These are phyloP conservation scores for Kodamaea kakaduensis DNA, from an alignment of 805 yeast genomes.

Conservation along the genomic window DNA sequence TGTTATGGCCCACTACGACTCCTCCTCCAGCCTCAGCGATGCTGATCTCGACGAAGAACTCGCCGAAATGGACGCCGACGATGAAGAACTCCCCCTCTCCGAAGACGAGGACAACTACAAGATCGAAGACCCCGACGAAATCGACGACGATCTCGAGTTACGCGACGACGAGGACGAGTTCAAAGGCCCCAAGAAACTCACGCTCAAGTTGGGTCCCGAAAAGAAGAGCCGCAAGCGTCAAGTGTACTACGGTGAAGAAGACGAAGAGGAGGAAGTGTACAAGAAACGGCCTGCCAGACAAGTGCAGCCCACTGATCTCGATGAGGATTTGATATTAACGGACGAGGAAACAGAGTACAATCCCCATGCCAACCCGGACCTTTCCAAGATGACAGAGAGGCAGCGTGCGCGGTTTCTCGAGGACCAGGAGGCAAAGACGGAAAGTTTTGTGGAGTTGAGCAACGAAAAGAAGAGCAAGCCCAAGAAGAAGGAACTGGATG, in stretches of 20 bases:
- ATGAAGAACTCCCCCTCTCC: slow-evolving; percentile 19
- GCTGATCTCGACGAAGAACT: slow-evolving; percentile 21
- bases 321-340: slow-evolving; percentile 32
- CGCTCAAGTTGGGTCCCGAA: slow-evolving; percentile 8
- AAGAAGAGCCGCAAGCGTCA: slow-evolving; percentile 30
- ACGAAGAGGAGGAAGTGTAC: slow-evolving; percentile 20
- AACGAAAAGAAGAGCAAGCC: slow-evolving; percentile 38
- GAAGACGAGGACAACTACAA: slow-evolving; percentile 30
- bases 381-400: slow-evolving; percentile 51
- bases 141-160: slow-evolving; percentile 34
- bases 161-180: slow-evolving; percentile 20
- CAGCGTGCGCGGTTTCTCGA: slow-evolving; percentile 47
- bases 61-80: slow-evolving; percentile 17
- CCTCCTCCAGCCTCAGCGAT: slow-evolving; percentile 13
- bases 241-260: slow-evolving; percentile 36
- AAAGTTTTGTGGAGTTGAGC: slow-evolving; percentile 26
- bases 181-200: slow-evolving; percentile 8
- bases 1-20: too few species aligned
- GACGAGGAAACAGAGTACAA: slow-evolving; percentile 45
- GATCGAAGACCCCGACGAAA: slow-evolving; percentile 34
- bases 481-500: slow-evolving; percentile 65
- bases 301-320: slow-evolving; percentile 29
- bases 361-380: slow-evolving; percentile 39
- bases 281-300: slow-evolving; percentile 11
- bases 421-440: slow-evolving; percentile 18